Percentiles rank a stretch among this genome's conserved stretches.
Evolutionary conservation across 768 basidiomycete genomes (phyloP).

Genomic region (Leccinellum albellum): DNA sequence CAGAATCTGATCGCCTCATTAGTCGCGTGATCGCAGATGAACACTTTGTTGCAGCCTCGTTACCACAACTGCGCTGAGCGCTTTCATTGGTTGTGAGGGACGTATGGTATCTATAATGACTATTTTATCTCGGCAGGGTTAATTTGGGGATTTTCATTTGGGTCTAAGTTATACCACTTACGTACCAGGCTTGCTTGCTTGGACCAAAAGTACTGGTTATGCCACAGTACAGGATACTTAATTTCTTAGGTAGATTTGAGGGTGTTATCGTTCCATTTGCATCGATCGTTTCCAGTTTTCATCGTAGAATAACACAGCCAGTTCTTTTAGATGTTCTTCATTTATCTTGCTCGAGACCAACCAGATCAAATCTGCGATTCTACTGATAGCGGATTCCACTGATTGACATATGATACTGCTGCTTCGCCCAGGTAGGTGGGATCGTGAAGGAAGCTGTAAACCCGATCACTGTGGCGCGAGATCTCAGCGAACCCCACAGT

Average conservation of each 20-base stretch:
- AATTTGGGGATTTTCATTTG: slow-evolving; percentile 21
- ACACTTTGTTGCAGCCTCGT: slow-evolving; percentile 4
- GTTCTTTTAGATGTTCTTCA: slow-evolving; percentile 1
- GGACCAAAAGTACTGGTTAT: slow-evolving; percentile 21
- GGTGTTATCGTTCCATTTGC: slow-evolving; percentile 9
- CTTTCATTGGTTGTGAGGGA: slow-evolving; percentile 14
- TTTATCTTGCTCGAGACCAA: slow-evolving; percentile 8
- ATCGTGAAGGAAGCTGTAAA: not conserved
- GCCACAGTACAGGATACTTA: slow-evolving; percentile 16
- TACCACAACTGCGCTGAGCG: slow-evolving; percentile 23
- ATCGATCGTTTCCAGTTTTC: slow-evolving; percentile 11
- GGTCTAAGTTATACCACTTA: slow-evolving; percentile 28
- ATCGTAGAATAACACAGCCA: slow-evolving; percentile 6
- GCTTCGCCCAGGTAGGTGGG: not conserved
- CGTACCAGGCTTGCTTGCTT: slow-evolving; percentile 3
- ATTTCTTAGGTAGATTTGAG: slow-evolving; percentile 7
- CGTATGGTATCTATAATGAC: slow-evolving; percentile 7
- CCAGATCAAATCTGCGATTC: slow-evolving; percentile 10
- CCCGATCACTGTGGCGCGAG: slow-evolving; percentile 16
- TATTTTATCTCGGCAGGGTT: slow-evolving; percentile 24
- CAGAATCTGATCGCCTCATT: slow-evolving; percentile 12
- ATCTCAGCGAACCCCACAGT: slow-evolving; percentile 23
- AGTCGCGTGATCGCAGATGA: slow-evolving; percentile 33
- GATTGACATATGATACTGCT: not conserved
- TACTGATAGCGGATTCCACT: slow-evolving; percentile 4